Conservation (phyloP, 805 yeast genomes). For the Middelhovenomyces tepae region DNA sequence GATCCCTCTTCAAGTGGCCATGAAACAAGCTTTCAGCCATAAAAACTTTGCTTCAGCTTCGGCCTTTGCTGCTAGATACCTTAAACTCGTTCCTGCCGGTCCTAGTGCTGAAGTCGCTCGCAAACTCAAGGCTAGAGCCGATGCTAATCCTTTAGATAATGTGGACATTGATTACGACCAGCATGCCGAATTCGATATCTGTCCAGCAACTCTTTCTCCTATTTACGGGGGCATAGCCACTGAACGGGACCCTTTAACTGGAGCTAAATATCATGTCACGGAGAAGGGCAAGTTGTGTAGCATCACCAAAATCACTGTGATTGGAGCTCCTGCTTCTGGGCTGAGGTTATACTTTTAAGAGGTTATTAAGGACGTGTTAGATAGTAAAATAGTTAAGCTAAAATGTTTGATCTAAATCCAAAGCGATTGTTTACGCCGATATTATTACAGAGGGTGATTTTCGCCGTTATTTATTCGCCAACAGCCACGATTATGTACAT, state of each 20-base stretch:
- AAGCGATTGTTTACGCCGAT: no score
- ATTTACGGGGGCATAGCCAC: conserved; percentile 67
- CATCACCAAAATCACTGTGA: conserved; percentile 64
- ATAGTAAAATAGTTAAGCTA: no score
- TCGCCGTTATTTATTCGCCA: no score
- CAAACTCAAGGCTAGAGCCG: conserved; percentile 73
- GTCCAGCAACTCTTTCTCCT: conserved; percentile 82
- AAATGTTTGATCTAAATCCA: no score
- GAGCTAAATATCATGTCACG: conserved; percentile 72
- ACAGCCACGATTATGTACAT: no score
- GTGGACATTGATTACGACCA: conserved; percentile 89
- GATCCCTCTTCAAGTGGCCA: conserved; percentile 89
- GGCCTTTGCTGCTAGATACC: conserved; percentile 77
- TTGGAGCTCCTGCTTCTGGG: conserved; percentile 92
- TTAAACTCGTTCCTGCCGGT: conserved; percentile 45
- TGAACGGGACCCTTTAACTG: conserved; percentile 76
- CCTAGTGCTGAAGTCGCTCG: conserved; percentile 77
- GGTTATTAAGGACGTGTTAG: background rate
- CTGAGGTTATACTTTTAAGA: conserved; percentile 39
- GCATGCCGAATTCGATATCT: conserved; percentile 81
- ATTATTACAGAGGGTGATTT: no score
- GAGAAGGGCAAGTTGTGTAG: conserved; percentile 73
- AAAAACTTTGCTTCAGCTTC: conserved; percentile 86
- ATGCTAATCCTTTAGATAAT: conserved; percentile 73
- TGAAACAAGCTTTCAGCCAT: conserved; percentile 82